These are phyloP conservation scores for Paraconiothyrium sp. DNA, from an alignment of 2,329 filamentous ascomycete species.

Conservation along the genomic window DNA sequence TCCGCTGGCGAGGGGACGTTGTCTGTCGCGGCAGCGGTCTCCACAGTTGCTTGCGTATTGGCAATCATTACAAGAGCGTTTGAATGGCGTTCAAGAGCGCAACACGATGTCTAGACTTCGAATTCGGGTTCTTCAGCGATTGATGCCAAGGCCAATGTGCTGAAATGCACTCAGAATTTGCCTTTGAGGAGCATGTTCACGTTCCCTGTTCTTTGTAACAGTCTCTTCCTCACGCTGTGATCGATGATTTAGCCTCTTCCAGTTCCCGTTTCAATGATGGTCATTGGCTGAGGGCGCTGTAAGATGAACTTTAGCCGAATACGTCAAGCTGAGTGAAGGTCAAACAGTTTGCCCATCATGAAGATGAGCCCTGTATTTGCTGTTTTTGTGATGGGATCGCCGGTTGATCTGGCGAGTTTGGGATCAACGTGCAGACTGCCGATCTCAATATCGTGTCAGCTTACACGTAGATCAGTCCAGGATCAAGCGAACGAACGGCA, in stretches of 20 bases:
- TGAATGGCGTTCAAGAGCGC: neutral
- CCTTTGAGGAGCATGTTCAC: no score
- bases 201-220: no score
- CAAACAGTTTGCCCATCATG: neutral
- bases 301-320: neutral
- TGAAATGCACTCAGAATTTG: neutral
- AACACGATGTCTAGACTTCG: neutral
- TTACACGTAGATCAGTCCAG: slow-evolving; percentile 8
- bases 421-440: neutral
- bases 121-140: neutral
- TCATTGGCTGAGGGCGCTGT: neutral
- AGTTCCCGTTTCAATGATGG: neutral
- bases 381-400: neutral
- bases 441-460: neutral
- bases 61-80: slow-evolving; percentile 8
- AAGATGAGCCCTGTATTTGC: neutral
- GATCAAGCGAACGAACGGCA: neutral
- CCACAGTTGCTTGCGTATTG: slow-evolving; percentile 1
- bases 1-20: slow-evolving; percentile 16
- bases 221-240: neutral
- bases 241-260: neutral
- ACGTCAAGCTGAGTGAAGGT: neutral
- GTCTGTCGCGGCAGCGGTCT: slow-evolving; percentile 7
- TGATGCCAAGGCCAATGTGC: neutral
- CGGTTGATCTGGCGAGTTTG: neutral